phyloP scores from a whole-genome alignment of 1,284 basidiomycete genomes.

The Exsudoporus floridanus region DNA sequence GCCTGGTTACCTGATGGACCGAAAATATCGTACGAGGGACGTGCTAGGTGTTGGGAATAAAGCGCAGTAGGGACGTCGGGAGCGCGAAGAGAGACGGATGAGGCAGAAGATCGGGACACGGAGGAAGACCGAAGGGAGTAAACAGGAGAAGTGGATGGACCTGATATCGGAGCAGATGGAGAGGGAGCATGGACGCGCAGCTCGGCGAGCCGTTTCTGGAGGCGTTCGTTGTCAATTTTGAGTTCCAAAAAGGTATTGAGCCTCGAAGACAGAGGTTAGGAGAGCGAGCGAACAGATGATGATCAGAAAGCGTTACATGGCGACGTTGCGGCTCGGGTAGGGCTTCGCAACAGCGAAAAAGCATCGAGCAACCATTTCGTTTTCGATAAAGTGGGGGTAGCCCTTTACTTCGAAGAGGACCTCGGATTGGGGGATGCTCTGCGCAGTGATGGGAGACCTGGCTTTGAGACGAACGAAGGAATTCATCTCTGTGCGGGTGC shows the following conservation, averaged over 20 bases:
- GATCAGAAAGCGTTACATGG: conserved; percentile 51
- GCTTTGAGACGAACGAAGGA: conserved; percentile 64
- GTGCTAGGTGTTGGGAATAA: conserved; percentile 15
- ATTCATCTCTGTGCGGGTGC: conserved; percentile 47
- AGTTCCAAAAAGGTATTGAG: conserved; percentile 76
- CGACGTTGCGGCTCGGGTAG: conserved; percentile 69
- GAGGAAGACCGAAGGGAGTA: conserved; percentile 22
- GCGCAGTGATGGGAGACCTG: conserved; percentile 16
- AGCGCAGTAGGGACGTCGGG: conserved; percentile 12
- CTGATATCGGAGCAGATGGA: conserved; percentile 16
- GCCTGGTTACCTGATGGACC: conserved; percentile 11
- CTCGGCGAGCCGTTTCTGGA: conserved; percentile 54
- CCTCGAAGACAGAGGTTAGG: conserved; percentile 41
- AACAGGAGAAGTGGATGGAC: conserved; percentile 17
- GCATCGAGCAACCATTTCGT: conserved; percentile 47
- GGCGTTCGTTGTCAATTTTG: conserved; percentile 72
- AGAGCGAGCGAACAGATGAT: background rate
- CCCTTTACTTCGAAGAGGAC: conserved; percentile 75
- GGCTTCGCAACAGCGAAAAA: conserved; percentile 76
- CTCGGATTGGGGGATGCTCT: conserved; percentile 38
- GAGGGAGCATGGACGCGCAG: conserved; percentile 36
- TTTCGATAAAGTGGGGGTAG: conserved; percentile 55
- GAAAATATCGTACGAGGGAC: conserved; percentile 19
- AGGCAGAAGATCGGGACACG: conserved; percentile 4
- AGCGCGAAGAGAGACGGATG: conserved; percentile 13